Evolutionary conservation across 1,139 yeast genomes (phyloP).

Genomic region (Blastobotrys aristatus): DNA sequence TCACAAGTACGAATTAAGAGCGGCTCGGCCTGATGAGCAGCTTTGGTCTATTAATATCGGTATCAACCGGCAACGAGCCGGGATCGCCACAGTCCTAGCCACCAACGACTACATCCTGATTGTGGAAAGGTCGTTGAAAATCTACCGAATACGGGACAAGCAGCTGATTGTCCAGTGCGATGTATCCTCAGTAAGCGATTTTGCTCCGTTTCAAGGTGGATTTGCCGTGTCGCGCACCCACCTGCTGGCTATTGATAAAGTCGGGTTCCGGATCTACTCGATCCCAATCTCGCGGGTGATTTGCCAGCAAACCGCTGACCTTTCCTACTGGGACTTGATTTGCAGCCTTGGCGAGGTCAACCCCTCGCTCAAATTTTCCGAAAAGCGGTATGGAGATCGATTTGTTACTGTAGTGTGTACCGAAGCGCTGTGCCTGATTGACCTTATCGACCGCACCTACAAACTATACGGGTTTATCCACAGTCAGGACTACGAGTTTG

Average conservation of each 20-base stretch:
- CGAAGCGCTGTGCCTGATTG: not conserved
- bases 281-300: not conserved
- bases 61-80: not conserved
- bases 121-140: constrained; percentile 1
- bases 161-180: not conserved
- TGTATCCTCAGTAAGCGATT: not conserved
- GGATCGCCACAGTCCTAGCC: constrained; percentile 2
- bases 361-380: not conserved
- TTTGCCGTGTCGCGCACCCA: constrained; percentile 9
- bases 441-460: not conserved
- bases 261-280: not conserved
- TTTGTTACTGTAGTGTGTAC: not conserved
- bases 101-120: constrained; percentile 3
- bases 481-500: not conserved
- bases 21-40: not conserved
- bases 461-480: not conserved
- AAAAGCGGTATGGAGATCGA: constrained; percentile 1
- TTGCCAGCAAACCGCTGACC: not conserved
- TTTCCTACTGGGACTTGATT: constrained; percentile 1
- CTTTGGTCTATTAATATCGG: constrained; percentile 4
- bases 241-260: constrained; percentile 1
- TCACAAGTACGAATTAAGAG: constrained; percentile 3
- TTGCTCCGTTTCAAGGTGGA: not conserved
- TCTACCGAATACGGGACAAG: not conserved
- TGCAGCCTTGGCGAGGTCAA: not conserved